A percentile compares a stretch with the other conserved stretches of the same genome.
These are phyloP conservation scores for Sclerotinia spermophila DNA, from an alignment of 2,329 filamentous ascomycete genomes.

Conservation along the genomic window DNA sequence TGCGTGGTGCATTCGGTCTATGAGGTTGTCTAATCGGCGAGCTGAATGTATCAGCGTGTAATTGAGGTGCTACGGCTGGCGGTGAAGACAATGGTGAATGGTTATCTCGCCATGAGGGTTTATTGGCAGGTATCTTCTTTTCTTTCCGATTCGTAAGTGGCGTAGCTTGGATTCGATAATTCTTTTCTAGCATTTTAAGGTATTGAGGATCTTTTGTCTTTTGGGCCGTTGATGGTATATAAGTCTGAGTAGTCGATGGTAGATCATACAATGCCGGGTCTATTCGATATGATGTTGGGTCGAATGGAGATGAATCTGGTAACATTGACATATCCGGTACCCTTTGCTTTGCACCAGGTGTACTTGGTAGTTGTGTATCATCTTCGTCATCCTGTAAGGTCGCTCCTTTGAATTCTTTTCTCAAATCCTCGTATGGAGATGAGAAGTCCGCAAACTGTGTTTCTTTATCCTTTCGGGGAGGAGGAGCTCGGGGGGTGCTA, in stretches of 20 bases:
- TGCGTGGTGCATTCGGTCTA: conserved; percentile 50
- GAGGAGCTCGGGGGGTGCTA: conserved; percentile 63
- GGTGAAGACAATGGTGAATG: conserved; percentile 60
- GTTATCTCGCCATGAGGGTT: conserved; percentile 36
- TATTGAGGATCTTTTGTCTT: conserved; percentile 70
- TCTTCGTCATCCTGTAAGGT: conserved; percentile 40
- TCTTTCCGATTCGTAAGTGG: conserved; percentile 55
- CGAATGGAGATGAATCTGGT: conserved; percentile 55
- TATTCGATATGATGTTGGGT: conserved; percentile 44
- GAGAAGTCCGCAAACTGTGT: conserved; percentile 62
- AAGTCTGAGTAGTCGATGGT: conserved; percentile 35
- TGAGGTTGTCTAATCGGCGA: conserved; percentile 56
- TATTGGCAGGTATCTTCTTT: conserved; percentile 30
- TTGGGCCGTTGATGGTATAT: conserved; percentile 10
- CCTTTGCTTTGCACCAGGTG: conserved; percentile 41
- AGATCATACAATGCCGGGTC: conserved; percentile 40
- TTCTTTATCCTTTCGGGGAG: conserved; percentile 44
- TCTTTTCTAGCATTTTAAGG: conserved; percentile 91
- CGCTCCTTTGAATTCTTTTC: conserved; percentile 56
- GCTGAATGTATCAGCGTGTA: conserved; percentile 82
- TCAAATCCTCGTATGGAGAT: conserved; percentile 73
- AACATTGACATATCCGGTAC: conserved; percentile 62
- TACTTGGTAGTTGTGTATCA: conserved; percentile 39
- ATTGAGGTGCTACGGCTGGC: conserved; percentile 73
- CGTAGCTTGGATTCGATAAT: conserved; percentile 88